Percentiles rank a stretch among this genome's conserved stretches.
phyloP scores from a whole-genome alignment of 805 yeast genomes.

The Ogataea naganishii region DNA sequence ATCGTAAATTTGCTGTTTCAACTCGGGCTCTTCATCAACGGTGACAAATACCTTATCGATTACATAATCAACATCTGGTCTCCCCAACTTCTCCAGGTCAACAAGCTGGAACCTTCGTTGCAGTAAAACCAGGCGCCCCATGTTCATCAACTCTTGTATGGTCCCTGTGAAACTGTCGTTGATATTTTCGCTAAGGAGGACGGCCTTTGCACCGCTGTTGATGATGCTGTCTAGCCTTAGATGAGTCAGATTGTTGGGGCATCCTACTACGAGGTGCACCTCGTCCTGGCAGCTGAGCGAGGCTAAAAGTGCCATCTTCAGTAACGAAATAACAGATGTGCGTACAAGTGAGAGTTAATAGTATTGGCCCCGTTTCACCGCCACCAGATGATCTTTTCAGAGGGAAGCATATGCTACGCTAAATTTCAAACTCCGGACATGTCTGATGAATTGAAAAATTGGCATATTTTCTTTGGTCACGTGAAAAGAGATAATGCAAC shows the following conservation, averaged over 20 bases:
- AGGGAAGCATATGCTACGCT: no score
- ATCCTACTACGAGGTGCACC: conserved; percentile 49
- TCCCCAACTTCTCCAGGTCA: conserved; percentile 51
- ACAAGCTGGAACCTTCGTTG: conserved; percentile 25
- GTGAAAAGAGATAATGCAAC: no score
- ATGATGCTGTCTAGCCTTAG: conserved; percentile 39
- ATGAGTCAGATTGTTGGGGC: conserved; percentile 31
- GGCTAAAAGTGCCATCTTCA: conserved; percentile 30
- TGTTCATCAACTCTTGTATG: no score
- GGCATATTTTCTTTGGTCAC: no score
- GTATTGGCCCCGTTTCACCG: no score
- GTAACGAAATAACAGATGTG: no score
- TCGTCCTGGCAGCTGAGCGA: conserved; percentile 41
- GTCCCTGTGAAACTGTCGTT: no score
- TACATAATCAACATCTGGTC: conserved; percentile 48
- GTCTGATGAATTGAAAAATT: no score
- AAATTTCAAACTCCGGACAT: no score
- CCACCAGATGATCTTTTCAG: no score
- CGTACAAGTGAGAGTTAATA: no score
- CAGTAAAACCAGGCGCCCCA: no score
- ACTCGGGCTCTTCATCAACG: conserved; percentile 21
- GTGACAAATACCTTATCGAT: conserved; percentile 75
- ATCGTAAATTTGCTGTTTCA: conserved; percentile 34
- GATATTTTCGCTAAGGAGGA: conserved; percentile 35
- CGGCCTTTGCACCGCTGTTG: conserved; percentile 48